phyloP scores from a whole-genome alignment of 805 yeast genomes.

The Candida maris region DNA sequence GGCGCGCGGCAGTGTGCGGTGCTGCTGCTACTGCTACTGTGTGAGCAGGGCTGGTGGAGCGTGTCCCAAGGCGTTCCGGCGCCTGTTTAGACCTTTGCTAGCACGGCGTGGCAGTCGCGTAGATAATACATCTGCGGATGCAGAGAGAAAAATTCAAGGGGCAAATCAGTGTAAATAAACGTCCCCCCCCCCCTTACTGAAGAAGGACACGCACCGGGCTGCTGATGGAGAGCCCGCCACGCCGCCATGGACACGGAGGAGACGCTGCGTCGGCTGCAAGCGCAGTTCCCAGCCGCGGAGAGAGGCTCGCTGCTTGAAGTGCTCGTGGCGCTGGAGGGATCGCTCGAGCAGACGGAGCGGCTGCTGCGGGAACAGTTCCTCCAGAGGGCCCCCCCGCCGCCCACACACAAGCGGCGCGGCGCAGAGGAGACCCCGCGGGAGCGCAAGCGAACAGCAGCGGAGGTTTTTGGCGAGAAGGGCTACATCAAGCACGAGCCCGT shows the following conservation, averaged over 20 bases:
- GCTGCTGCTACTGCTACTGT: no score
- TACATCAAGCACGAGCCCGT: not conserved
- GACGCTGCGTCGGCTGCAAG: constrained; percentile 36
- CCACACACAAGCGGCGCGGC: not conserved
- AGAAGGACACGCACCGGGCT: no score
- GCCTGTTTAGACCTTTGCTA: no score
- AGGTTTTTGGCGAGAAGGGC: not conserved
- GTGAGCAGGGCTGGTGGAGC: no score
- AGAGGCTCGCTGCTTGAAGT: constrained; percentile 45
- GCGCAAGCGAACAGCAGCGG: not conserved
- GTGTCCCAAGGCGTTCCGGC: no score
- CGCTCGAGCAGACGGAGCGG: constrained; percentile 38
- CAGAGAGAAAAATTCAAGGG: no score
- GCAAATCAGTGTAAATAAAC: no score
- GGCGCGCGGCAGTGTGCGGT: no score
- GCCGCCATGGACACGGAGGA: constrained; percentile 36
- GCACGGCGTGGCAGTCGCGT: no score
- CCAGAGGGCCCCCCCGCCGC: not conserved
- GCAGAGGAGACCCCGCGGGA: not conserved
- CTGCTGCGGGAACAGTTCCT: constrained; percentile 38
- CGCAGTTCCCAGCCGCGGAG: constrained; percentile 42
- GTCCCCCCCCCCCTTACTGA: no score
- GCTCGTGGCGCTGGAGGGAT: constrained; percentile 51
- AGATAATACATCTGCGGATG: no score
- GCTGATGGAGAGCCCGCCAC: no score